Base-by-base conservation (phyloP, 2,329 filamentous ascomycete genomes). In the Arthrobotrys iridis region DNA sequence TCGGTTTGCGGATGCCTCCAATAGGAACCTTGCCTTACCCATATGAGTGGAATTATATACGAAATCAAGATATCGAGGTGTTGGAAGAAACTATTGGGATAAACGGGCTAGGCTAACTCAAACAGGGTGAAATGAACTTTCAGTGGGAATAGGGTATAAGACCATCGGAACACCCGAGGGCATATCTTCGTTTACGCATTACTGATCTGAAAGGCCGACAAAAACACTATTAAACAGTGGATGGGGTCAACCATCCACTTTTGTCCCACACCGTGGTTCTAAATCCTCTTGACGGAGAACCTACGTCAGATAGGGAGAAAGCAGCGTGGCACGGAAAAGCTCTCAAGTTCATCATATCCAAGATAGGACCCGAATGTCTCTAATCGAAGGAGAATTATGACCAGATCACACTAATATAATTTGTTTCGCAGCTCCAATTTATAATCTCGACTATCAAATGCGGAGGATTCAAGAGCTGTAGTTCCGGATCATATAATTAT, bases 331-430 rank as follows among this genome's bases (percentile, higher is more conserved):
- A 18, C 24, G 74, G 74, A 4, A 79, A 79, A 10, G 83, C 85
- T 2, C 84, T 87, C 0, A 80, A 88, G 68, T 91, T 91, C 77
- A 83, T 95, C 0, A 81, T 91, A 1, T 40, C 50, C 58, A 84
- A 88, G 20, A 84, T 85, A 8, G 85, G 86, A 64, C 91, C 91
- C 0, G 83, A 86, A 1, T 85, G 85, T 0, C 79, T 95, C 0
- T 87, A 93, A 65, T 84, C 86, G 55, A 91, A 20, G 8, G 13
- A 88, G 79, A 87, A 85, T 0, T 81, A 84, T 0, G 79, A 83
- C 6, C 87, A 88, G 0, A 83, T 86, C 58, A 93, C 91, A 0
- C 91, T 92, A 1, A 84, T 96, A 0, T 85, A 1, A 84, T 96
- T 0, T 85, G 88, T 66, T 80, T 92, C 7, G 91, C 92, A 0